Percentiles rank a stretch among this genome's conserved stretches.
Conservation (phyloP, 306 rosid genomes). For the Lupinus albus region DNA sequence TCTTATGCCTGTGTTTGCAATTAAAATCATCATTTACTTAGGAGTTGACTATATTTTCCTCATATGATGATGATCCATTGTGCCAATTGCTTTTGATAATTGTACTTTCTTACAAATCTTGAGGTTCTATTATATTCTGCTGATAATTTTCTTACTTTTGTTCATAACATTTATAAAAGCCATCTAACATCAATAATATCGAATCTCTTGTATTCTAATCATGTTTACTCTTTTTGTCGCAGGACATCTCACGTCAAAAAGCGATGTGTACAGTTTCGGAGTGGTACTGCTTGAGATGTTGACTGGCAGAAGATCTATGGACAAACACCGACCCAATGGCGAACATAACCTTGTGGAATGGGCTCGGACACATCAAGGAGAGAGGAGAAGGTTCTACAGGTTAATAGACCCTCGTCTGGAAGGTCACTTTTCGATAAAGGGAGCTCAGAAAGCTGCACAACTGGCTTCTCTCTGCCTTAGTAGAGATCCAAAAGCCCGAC, state of each 20-base stretch:
- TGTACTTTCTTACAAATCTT: not conserved
- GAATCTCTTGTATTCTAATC: conserved; percentile 15
- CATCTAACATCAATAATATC: not conserved
- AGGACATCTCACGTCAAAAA: conserved; percentile 97
- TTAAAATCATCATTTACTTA: conserved; percentile 2
- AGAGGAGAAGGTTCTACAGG: conserved; percentile 82
- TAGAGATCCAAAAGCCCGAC: conserved; percentile 90
- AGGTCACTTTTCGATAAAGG: conserved; percentile 94
- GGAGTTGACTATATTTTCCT: not conserved
- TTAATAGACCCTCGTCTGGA: conserved; percentile 92
- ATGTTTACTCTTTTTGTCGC: conserved; percentile 36
- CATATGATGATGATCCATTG: not conserved
- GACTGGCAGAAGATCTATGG: conserved; percentile 96
- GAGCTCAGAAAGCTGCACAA: conserved; percentile 87
- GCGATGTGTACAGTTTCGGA: conserved; percentile 96
- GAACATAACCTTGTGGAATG: conserved; percentile 97
- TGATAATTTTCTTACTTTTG: not conserved
- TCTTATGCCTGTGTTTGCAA: not conserved
- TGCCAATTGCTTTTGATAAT: conserved; percentile 16
- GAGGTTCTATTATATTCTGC: not conserved
- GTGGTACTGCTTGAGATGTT: conserved; percentile 96
- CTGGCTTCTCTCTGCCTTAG: conserved; percentile 89
- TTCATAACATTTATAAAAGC: not conserved
- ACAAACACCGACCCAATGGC: conserved; percentile 90
- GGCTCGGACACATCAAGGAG: conserved; percentile 96